Percentiles rank a stretch among this genome's conserved stretches.
Evolutionary conservation across 2,329 filamentous ascomycete genomes (phyloP).

Genomic region (Rutstroemia sydowiana): DNA sequence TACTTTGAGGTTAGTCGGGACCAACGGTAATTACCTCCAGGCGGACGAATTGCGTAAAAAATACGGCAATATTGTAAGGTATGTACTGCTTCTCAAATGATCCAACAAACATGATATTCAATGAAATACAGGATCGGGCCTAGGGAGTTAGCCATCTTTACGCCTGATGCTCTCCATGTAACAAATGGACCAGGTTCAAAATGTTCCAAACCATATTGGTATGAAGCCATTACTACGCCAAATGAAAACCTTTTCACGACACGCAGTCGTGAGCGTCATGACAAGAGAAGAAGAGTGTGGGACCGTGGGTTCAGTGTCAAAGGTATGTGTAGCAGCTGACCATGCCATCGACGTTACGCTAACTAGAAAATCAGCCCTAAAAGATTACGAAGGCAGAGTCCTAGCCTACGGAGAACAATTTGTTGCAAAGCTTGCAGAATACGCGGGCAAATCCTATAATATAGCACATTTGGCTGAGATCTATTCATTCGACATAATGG

Average conservation of each 20-base stretch:
- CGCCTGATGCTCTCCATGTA: conserved; percentile 16
- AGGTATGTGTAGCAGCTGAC: conserved; percentile 6
- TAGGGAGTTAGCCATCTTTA: conserved; percentile 15
- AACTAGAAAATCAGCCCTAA: conserved; percentile 13
- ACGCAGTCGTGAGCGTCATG: conserved; percentile 18
- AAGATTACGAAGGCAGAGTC: conserved; percentile 20
- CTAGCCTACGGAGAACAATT: conserved; percentile 15
- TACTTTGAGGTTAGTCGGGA: conserved; percentile 1
- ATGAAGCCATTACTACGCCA: conserved; percentile 16
- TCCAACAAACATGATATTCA: not conserved
- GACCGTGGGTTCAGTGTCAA: conserved; percentile 17
- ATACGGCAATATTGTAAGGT: conserved; percentile 23
- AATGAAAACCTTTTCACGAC: conserved; percentile 11
- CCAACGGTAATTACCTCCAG: conserved; percentile 12
- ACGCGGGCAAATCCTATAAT: conserved; percentile 17
- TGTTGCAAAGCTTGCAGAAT: conserved; percentile 10
- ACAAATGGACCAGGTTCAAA: conserved; percentile 16
- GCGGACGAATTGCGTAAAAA: conserved; percentile 14
- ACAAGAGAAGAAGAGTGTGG: conserved; percentile 21
- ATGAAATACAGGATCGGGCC: conserved; percentile 11
- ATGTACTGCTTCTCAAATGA: not conserved
- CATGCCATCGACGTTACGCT: not conserved
- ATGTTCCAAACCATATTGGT: conserved; percentile 21
- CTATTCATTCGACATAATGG: conserved; percentile 32
- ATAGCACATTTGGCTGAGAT: conserved; percentile 20